Percentiles rank a stretch among this genome's conserved stretches.
These are phyloP conservation scores for Penicillium hesseltinei DNA, from an alignment of 2,329 filamentous ascomycete genomes.

Conservation along the genomic window DNA sequence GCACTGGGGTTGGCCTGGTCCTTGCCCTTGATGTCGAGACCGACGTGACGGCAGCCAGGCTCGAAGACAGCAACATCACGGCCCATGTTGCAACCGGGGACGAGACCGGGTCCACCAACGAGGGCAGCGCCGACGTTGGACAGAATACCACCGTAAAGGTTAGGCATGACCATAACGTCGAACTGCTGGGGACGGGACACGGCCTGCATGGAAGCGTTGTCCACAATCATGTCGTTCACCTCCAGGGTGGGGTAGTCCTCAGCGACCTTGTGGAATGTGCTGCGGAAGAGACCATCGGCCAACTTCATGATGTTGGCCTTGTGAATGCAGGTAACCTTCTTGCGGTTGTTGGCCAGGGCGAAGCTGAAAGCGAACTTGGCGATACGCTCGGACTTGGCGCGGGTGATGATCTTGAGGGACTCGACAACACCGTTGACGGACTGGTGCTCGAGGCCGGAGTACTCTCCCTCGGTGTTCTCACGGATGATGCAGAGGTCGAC, in stretches of 20 bases:
- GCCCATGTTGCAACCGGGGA: conserved; percentile 99
- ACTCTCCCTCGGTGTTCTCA: conserved; percentile 99
- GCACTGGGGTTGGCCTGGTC: conserved; percentile 98
- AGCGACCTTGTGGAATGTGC: conserved; percentile 88
- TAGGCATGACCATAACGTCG: conserved; percentile 99
- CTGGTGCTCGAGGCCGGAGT: conserved; percentile 98
- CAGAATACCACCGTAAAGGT: conserved; percentile 96
- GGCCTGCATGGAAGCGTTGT: conserved; percentile 99
- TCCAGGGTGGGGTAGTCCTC: conserved; percentile 95
- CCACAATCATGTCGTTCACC: conserved; percentile 99
- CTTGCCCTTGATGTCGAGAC: conserved; percentile 99
- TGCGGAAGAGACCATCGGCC: conserved; percentile 96
- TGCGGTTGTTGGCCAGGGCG: conserved; percentile 95
- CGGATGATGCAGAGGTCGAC: conserved; percentile 99
- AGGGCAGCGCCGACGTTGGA: conserved; percentile 98
- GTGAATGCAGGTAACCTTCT: conserved; percentile 99
- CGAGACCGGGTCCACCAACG: conserved; percentile 93
- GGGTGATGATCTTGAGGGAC: conserved; percentile 99
- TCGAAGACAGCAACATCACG: conserved; percentile 98
- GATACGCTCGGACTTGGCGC: conserved; percentile 98
- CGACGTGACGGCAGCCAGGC: conserved; percentile 98
- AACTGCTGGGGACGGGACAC: conserved; percentile 96
- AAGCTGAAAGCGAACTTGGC: conserved; percentile 98
- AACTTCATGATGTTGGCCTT: conserved; percentile 99
- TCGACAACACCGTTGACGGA: conserved; percentile 94